Evolutionary conservation across 805 yeast species (phyloP).

Genomic region (Wickerhamomyces queroliae): DNA sequence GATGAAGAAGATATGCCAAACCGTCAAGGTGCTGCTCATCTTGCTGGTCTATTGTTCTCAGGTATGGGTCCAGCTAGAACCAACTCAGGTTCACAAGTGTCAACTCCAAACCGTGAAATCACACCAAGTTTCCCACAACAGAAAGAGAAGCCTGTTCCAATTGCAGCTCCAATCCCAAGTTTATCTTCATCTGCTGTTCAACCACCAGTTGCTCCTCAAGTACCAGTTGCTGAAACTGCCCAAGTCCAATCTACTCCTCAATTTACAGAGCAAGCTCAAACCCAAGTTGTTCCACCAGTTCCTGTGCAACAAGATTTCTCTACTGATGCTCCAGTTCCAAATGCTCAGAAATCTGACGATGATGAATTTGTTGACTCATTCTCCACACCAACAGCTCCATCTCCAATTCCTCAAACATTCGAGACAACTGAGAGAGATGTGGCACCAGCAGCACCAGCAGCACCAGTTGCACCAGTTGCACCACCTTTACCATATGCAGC

Average conservation of each 20-base stretch:
- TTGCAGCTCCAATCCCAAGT: slow-evolving; percentile 23
- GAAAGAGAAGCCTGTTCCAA: slow-evolving; percentile 17
- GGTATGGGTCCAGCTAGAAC: slow-evolving; percentile 22
- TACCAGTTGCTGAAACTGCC: background rate
- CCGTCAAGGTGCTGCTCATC: slow-evolving; percentile 24
- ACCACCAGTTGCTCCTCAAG: slow-evolving; percentile 4
- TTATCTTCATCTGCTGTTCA: slow-evolving; percentile 8
- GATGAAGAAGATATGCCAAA: slow-evolving; percentile 27
- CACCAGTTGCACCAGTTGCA: slow-evolving; percentile 20
- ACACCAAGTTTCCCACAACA: slow-evolving; percentile 7
- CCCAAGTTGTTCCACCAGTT: background rate
- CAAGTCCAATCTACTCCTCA: too few species aligned
- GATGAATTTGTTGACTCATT: background rate
- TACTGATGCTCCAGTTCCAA: too few species aligned
- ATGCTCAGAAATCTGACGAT: slow-evolving; percentile 1
- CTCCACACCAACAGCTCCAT: slow-evolving; percentile 8
- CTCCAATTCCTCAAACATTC: slow-evolving; percentile 4
- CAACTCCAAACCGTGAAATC: slow-evolving; percentile 13
- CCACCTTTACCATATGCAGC: slow-evolving; percentile 20
- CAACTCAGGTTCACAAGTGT: slow-evolving; percentile 14
- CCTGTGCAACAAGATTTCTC: slow-evolving; percentile 7
- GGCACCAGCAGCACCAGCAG: slow-evolving; percentile 16
- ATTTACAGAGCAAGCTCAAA: too few species aligned
- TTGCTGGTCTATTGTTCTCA: slow-evolving; percentile 21
- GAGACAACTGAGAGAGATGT: background rate